Conservation (phyloP, 306 rosid genomes). For the Acacia confusa region DNA sequence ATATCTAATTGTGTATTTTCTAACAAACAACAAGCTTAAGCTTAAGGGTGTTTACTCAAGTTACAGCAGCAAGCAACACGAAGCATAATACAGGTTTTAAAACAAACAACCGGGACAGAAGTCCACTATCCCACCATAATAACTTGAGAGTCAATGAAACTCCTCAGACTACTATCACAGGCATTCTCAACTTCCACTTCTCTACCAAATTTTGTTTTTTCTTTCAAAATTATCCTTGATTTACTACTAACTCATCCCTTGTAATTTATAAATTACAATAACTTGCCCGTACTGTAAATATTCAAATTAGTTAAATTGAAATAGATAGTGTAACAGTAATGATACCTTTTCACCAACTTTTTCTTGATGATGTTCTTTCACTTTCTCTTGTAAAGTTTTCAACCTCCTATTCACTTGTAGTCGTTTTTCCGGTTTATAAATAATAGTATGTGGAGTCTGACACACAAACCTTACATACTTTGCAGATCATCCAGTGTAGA, state of each 20-base stretch:
- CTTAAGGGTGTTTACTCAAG: neutral
- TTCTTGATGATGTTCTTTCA: slow-evolving; percentile 92
- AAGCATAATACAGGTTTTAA: neutral
- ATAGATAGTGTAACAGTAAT: neutral
- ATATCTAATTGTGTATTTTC: too few relatives aligned
- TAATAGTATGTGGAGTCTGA: neutral
- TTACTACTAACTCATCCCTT: slow-evolving; percentile 10
- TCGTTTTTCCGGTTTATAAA: slow-evolving; percentile 69
- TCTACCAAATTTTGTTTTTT: neutral
- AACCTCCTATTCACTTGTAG: slow-evolving; percentile 81
- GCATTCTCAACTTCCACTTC: slow-evolving; percentile 13
- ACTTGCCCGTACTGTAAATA: neutral
- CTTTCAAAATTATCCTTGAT: neutral
- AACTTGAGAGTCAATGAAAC: neutral
- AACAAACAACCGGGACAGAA: neutral
- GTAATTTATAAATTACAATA: neutral
- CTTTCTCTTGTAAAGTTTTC: slow-evolving; percentile 94
- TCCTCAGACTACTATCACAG: neutral
- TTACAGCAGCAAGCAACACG: neutral
- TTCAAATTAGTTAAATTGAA: neutral
- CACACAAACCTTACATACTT: neutral
- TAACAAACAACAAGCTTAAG: too few relatives aligned
- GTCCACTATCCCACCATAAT: neutral
- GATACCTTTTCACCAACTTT: slow-evolving; percentile 88
- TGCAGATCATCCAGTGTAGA: neutral